These are phyloP conservation scores for Pyrenophora teres DNA, from an alignment of 2,329 filamentous ascomycete species.

Conservation along the genomic window DNA sequence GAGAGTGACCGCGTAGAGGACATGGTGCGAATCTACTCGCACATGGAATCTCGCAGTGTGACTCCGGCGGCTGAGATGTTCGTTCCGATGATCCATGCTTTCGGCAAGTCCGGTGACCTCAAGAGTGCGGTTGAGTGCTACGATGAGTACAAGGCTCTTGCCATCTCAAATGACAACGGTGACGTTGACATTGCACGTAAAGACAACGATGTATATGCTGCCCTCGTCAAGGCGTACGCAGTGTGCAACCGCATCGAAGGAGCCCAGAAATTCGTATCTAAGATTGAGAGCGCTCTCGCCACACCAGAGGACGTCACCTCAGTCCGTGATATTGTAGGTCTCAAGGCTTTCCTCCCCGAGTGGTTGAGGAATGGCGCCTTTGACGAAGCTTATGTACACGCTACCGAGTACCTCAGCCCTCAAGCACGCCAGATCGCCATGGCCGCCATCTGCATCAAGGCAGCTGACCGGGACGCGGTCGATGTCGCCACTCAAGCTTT, in stretches of 20 bases:
- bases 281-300: constrained; percentile 66
- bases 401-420: constrained; percentile 64
- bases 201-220: constrained; percentile 84
- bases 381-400: constrained; percentile 74
- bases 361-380: constrained; percentile 73
- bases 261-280: constrained; percentile 82
- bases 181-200: constrained; percentile 70
- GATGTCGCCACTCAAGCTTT: constrained; percentile 66
- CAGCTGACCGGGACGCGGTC: constrained; percentile 78
- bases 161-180: constrained; percentile 82
- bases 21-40: constrained; percentile 88
- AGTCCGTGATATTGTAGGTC: constrained; percentile 73
- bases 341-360: constrained; percentile 77
- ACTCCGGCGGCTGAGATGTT: constrained; percentile 81
- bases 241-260: constrained; percentile 78
- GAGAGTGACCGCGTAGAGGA: constrained; percentile 78
- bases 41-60: constrained; percentile 81
- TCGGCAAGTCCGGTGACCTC: constrained; percentile 79
- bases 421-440: constrained; percentile 67
- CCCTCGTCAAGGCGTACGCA: constrained; percentile 89
- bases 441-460: constrained; percentile 72
- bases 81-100: constrained; percentile 92
- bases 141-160: constrained; percentile 88
- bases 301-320: constrained; percentile 58
- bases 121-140: constrained; percentile 91